Conservation (phyloP, 495 filamentous ascomycete genomes). For the Talaromyces proteolyticus region DNA sequence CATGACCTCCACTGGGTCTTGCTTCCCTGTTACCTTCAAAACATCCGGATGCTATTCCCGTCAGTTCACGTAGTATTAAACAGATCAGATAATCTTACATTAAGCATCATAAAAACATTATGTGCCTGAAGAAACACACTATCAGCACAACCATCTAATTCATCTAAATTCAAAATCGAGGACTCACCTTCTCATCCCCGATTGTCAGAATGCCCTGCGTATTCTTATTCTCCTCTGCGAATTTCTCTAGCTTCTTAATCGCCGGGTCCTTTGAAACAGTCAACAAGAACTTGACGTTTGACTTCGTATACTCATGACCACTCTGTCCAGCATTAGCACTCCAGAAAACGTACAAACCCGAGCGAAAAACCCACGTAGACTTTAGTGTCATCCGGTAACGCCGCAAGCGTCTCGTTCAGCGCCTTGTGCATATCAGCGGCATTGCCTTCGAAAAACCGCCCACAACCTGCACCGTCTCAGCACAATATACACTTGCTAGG, state of each 20-base stretch:
- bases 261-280: conserved; percentile 68
- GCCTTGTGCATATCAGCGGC: conserved; percentile 88
- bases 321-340: conserved; percentile 44
- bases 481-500: conserved; percentile 2
- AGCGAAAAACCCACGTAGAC: conserved; percentile 58
- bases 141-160: conserved; percentile 4
- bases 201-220: conserved; percentile 97
- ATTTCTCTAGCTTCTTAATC: conserved; percentile 68
- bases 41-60: conserved; percentile 67
- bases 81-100: conserved; percentile 44
- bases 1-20: conserved; percentile 82
- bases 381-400: conserved; percentile 84
- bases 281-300: conserved; percentile 81
- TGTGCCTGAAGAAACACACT: conserved; percentile 58
- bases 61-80: no score
- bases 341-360: neutral
- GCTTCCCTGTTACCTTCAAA: conserved; percentile 78
- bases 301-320: conserved; percentile 95
- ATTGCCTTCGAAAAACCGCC: conserved; percentile 94
- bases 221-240: conserved; percentile 72
- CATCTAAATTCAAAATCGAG: neutral
- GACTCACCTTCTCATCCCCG: conserved; percentile 86
- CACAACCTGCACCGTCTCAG: conserved; percentile 58
- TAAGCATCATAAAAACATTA: conserved; percentile 93
- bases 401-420: conserved; percentile 75